Evolutionary conservation across 2,329 filamentous ascomycete species (phyloP).

Genomic region (Fusarium drepaniforme): DNA sequence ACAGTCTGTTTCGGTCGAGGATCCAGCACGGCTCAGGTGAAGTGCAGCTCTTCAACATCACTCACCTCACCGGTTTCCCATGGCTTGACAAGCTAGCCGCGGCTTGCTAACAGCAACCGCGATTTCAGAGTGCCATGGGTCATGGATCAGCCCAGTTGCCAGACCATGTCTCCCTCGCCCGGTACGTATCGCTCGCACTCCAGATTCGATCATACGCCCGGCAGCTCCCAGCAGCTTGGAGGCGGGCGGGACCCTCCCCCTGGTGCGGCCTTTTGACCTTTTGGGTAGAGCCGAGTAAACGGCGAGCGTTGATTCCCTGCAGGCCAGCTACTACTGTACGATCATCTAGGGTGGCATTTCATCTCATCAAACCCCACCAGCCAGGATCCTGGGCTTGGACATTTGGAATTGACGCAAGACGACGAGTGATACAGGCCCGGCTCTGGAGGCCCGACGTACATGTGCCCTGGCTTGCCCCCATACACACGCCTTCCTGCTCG

Average conservation of each 20-base stretch:
- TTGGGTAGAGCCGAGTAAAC: constrained; percentile 33
- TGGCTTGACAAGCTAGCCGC: constrained; percentile 8
- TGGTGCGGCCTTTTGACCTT: constrained; percentile 30
- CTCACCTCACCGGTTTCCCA: constrained; percentile 6
- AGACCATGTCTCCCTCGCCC: constrained; percentile 13
- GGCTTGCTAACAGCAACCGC: constrained; percentile 24
- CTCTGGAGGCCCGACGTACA: constrained; percentile 3
- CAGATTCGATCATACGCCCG: constrained; percentile 36
- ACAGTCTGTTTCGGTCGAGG: constrained; percentile 30
- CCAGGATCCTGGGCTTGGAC: constrained; percentile 10
- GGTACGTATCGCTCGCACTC: constrained; percentile 21
- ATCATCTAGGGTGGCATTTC: constrained; percentile 39
- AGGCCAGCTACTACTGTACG: constrained; percentile 30
- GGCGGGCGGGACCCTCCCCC: constrained; percentile 26
- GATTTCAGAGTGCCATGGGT: constrained; percentile 23
- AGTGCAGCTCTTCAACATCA: constrained; percentile 15
- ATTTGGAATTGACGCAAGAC: constrained; percentile 3
- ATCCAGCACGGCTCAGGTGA: constrained; percentile 23
- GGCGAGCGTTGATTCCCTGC: constrained; percentile 30
- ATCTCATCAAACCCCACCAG: constrained; percentile 38
- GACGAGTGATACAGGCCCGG: neutral
- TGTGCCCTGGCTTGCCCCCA: neutral
- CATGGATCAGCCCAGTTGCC: constrained; percentile 13
- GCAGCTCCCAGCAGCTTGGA: constrained; percentile 33
- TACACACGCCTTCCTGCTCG: neutral